A percentile compares a stretch with the other conserved stretches of the same genome.
phyloP scores from a whole-genome alignment of 23 red algal species.

The Chondrus crispus region DNA sequence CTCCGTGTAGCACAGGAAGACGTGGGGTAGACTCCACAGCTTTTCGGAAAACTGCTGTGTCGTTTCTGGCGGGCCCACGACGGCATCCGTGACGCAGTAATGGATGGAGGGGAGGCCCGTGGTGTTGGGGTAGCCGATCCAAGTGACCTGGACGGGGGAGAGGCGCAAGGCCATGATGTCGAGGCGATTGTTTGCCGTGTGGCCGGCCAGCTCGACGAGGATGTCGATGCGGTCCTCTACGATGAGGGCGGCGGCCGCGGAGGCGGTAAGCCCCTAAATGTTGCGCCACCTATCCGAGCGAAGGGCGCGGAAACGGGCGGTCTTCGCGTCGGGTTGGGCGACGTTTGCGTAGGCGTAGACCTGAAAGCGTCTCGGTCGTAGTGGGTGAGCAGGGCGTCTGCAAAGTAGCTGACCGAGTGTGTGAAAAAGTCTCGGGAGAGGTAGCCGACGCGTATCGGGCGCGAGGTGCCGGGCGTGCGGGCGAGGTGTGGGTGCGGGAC shows the following conservation, averaged over 20 bases:
- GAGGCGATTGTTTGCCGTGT: conserved; percentile 80
- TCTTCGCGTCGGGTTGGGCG: conserved; percentile 68
- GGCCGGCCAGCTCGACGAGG: conserved; percentile 69
- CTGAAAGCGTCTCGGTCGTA: conserved; percentile 40
- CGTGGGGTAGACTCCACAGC: conserved; percentile 72
- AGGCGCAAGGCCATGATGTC: conserved; percentile 77
- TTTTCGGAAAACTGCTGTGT: conserved; percentile 74
- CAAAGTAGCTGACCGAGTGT: conserved; percentile 85
- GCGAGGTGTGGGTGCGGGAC: background rate
- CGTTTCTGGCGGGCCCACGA: conserved; percentile 63
- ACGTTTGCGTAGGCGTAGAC: conserved; percentile 84
- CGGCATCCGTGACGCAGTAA: conserved; percentile 75
- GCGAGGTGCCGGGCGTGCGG: conserved; percentile 17
- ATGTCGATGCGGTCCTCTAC: conserved; percentile 78
- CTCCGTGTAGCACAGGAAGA: conserved; percentile 91
- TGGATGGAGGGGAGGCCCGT: conserved; percentile 68
- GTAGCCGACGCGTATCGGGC: conserved; percentile 65
- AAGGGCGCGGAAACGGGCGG: conserved; percentile 41
- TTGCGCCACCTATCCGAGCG: conserved; percentile 53
- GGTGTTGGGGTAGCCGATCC: conserved; percentile 92
- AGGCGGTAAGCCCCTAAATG: conserved; percentile 42
- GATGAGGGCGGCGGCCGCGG: conserved; percentile 43
- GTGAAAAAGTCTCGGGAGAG: conserved; percentile 87
- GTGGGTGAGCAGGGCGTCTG: conserved; percentile 63
- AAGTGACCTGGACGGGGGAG: conserved; percentile 78